Conservation (phyloP, 73 alveolate species). For the Paramecium octaurelia region DNA sequence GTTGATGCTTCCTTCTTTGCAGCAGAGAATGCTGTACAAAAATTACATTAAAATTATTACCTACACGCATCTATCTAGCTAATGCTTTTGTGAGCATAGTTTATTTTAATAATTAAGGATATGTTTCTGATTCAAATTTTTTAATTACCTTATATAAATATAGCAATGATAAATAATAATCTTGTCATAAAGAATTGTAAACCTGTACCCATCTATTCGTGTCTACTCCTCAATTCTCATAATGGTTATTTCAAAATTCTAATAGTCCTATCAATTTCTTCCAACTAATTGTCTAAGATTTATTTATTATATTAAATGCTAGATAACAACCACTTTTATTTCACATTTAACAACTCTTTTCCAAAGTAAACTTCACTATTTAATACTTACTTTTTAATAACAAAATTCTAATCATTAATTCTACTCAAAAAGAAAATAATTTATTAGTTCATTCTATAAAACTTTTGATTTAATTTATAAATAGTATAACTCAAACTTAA, state of each 20-base stretch:
- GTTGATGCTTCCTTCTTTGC: slow-evolving; percentile 1
- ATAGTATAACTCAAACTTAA: background rate
- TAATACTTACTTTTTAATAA: too few relatives aligned
- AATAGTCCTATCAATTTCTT: background rate
- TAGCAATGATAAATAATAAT: background rate
- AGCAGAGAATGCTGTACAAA: slow-evolving; percentile 33
- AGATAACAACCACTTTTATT: too few relatives aligned
- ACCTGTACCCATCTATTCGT: background rate
- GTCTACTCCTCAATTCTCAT: background rate
- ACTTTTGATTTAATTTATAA: background rate
- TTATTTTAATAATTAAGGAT: background rate
- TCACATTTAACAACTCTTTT: background rate
- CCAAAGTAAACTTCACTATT: too few relatives aligned
- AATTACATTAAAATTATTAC: background rate
- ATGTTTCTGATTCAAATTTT: background rate
- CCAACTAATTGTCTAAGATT: too few relatives aligned
- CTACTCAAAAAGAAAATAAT: background rate
- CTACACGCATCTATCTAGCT: slow-evolving; percentile 5
- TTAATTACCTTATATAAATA: background rate
- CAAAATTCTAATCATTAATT: background rate
- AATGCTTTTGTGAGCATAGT: slow-evolving; percentile 8
- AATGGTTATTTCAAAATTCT: background rate
- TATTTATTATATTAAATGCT: too few relatives aligned
- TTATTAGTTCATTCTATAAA: background rate
- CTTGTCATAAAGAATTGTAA: background rate